Evolutionary conservation across 2,329 filamentous ascomycete genomes (phyloP).

Genomic region (Phyllosticta citribraziliensis): DNA sequence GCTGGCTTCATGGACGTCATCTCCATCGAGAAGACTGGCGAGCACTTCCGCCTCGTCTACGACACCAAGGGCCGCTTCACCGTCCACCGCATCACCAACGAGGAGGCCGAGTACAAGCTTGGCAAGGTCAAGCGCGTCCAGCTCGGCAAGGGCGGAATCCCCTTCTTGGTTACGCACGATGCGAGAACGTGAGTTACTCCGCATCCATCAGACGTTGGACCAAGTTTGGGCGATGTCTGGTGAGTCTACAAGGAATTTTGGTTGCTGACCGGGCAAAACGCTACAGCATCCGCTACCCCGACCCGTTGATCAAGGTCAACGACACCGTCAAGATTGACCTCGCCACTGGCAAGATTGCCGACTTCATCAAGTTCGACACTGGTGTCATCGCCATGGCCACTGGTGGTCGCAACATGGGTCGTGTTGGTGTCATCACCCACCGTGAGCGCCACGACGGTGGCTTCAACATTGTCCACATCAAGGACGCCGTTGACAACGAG

Average conservation of each 20-base stretch:
- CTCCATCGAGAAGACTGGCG: slow-evolving; percentile 98
- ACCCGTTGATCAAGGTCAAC: slow-evolving; percentile 98
- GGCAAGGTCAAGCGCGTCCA: slow-evolving; percentile 99
- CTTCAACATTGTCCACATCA: slow-evolving; percentile 99
- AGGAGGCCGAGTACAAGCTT: slow-evolving; percentile 99
- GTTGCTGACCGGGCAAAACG: slow-evolving; percentile 27
- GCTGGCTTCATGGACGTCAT: slow-evolving; percentile 99
- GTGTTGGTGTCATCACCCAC: slow-evolving; percentile 99
- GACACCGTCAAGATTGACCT: slow-evolving; percentile 99
- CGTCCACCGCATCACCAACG: slow-evolving; percentile 96
- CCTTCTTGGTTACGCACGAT: slow-evolving; percentile 99
- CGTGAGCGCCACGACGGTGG: slow-evolving; percentile 99
- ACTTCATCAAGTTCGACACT: slow-evolving; percentile 98
- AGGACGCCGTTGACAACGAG: slow-evolving; percentile 99
- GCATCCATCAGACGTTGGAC: slow-evolving; percentile 99
- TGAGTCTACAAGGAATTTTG: slow-evolving; percentile 11
- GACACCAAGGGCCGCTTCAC: slow-evolving; percentile 99
- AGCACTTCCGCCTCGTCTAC: slow-evolving; percentile 99
- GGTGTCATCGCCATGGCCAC: slow-evolving; percentile 97
- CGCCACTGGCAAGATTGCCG: slow-evolving; percentile 90
- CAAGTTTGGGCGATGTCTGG: slow-evolving; percentile 74
- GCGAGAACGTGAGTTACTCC: slow-evolving; percentile 98
- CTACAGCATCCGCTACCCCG: slow-evolving; percentile 93
- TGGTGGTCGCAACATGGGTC: slow-evolving; percentile 99
- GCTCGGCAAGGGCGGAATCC: slow-evolving; percentile 98